Evolutionary conservation across 495 filamentous ascomycete genomes (phyloP).

Genomic region (Hypoxylon trugodes): DNA sequence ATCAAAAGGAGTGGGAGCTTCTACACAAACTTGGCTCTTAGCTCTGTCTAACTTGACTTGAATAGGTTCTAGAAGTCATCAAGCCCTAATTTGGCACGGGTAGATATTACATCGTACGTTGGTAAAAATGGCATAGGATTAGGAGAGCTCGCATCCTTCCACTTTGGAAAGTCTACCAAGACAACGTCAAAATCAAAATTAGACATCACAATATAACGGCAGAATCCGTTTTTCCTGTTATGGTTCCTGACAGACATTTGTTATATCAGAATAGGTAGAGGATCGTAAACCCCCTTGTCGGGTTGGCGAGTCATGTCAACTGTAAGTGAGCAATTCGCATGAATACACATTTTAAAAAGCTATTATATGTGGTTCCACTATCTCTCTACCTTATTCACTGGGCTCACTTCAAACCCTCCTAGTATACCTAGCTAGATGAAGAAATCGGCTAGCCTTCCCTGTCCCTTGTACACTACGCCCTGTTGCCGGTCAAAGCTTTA

Average conservation of each 20-base stretch:
- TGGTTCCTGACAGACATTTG: too few species aligned
- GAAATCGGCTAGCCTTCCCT: neutral
- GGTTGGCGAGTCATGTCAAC: too few species aligned
- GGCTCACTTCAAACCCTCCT: neutral
- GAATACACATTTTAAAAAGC: neutral
- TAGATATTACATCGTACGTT: too few species aligned
- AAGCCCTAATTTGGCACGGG: too few species aligned
- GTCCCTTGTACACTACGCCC: neutral
- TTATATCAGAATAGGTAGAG: too few species aligned
- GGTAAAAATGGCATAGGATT: too few species aligned
- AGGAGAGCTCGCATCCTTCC: too few species aligned
- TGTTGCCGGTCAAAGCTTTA: neutral
- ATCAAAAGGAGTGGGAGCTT: neutral
- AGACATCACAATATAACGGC: too few species aligned
- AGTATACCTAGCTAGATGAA: neutral
- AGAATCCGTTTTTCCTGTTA: too few species aligned
- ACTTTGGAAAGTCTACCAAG: too few species aligned
- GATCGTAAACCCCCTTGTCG: too few species aligned
- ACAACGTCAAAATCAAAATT: too few species aligned
- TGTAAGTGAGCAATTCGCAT: neutral
- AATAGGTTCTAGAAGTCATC: slow-evolving; percentile 5
- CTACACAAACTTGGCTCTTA: slow-evolving; percentile 11
- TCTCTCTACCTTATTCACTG: slow-evolving; percentile 8
- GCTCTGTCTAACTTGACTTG: neutral
- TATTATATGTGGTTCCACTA: neutral